Evolutionary conservation across 495 filamentous ascomycete genomes (phyloP).

Genomic region (Beverwykella pulmonaria): DNA sequence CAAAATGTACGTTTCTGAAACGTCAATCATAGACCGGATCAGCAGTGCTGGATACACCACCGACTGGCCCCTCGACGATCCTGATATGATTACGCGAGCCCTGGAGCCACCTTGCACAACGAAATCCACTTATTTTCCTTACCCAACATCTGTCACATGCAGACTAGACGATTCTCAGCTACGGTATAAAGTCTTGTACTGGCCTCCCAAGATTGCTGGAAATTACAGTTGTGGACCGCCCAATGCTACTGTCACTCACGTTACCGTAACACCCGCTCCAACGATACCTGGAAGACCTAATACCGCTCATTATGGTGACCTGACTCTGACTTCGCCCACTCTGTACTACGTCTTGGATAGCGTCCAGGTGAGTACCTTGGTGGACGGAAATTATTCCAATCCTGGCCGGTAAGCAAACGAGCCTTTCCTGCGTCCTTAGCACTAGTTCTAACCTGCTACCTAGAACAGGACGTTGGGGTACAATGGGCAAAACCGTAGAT

Average conservation of each 20-base stretch:
- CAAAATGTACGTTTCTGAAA: not conserved
- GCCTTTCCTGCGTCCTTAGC: not conserved
- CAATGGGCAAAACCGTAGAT: not conserved
- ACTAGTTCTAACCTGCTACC: not conserved
- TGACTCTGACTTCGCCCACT: not conserved
- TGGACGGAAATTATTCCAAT: not conserved
- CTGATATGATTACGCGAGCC: not conserved
- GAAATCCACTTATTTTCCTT: not conserved
- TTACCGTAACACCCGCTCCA: not conserved
- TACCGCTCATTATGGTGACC: not conserved
- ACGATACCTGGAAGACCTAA: constrained; percentile 1
- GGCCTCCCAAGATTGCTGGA: constrained; percentile 1
- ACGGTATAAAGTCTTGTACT: constrained; percentile 1
- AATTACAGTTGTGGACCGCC: not conserved
- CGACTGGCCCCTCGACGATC: constrained; percentile 6
- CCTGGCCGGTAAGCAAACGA: not conserved
- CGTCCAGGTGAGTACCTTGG: constrained; percentile 2
- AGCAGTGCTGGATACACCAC: not conserved
- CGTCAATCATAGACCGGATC: not conserved
- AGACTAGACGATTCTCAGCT: not conserved
- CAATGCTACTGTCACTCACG: not conserved
- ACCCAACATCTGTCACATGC: constrained; percentile 1
- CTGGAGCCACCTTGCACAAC: not conserved
- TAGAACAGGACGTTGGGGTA: not conserved
- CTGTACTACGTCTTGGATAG: not conserved